A percentile compares a stretch with the other conserved stretches of the same genome.
phyloP scores from a whole-genome alignment of 768 basidiomycete genomes.

The Cystofilobasidium ferigula region DNA sequence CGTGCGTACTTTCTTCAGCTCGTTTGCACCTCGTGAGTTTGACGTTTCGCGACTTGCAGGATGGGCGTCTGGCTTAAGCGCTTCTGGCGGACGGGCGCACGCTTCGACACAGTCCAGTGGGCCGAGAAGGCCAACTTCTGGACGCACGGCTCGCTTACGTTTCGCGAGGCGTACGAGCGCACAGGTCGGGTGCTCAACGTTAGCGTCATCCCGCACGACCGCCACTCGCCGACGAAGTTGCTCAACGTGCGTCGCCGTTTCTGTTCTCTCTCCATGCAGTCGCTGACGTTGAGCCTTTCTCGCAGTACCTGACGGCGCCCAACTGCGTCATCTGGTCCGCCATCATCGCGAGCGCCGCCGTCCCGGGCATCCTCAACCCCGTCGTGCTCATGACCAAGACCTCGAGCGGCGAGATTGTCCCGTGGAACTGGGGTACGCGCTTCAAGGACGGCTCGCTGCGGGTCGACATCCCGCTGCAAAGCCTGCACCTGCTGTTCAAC shows the following conservation, averaged over 20 bases:
- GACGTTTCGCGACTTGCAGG: constrained; percentile 14
- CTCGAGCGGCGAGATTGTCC: constrained; percentile 62
- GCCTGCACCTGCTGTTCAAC: constrained; percentile 45
- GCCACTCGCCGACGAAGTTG: constrained; percentile 88
- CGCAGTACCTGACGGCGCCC: constrained; percentile 41
- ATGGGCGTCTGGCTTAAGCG: constrained; percentile 41
- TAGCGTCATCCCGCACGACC: constrained; percentile 79
- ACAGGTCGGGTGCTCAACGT: constrained; percentile 91
- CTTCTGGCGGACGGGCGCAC: constrained; percentile 76
- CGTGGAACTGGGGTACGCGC: constrained; percentile 89
- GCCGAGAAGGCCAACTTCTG: constrained; percentile 86
- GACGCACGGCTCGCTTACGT: constrained; percentile 85
- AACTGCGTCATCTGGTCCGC: constrained; percentile 51
- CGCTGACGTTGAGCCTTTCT: constrained; percentile 7
- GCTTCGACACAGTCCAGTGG: constrained; percentile 84
- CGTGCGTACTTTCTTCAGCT: constrained; percentile 11
- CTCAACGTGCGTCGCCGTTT: constrained; percentile 52
- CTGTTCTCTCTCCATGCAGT: not conserved
- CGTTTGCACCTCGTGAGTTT: too few species aligned
- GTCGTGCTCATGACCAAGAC: constrained; percentile 91
- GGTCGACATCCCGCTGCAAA: constrained; percentile 89
- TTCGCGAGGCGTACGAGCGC: constrained; percentile 82
- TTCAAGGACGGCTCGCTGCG: constrained; percentile 47
- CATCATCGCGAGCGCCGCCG: constrained; percentile 45
- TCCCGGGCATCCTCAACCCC: constrained; percentile 88